These are phyloP conservation scores for Hapsidospora chrysogenum DNA, from an alignment of 495 filamentous ascomycete species.

Conservation along the genomic window DNA sequence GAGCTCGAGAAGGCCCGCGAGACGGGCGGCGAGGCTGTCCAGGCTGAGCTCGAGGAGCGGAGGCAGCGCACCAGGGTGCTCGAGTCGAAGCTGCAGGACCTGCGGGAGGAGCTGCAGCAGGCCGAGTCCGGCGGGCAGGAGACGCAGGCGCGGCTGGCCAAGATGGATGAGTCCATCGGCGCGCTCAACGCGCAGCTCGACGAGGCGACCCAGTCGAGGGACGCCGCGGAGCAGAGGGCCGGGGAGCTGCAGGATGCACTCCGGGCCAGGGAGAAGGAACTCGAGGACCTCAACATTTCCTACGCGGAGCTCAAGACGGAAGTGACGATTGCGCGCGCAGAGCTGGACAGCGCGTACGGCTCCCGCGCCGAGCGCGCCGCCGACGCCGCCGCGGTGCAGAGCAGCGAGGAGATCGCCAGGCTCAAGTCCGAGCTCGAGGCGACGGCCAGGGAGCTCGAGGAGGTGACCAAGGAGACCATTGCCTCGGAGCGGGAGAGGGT, in stretches of 20 bases:
- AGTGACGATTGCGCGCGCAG: conserved; percentile 77
- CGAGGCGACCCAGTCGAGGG: conserved; percentile 17
- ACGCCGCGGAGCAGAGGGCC: conserved; percentile 12
- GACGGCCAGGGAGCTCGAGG: conserved; percentile 73
- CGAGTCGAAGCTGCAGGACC: conserved; percentile 18
- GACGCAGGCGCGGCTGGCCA: not conserved
- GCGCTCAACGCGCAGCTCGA: conserved; percentile 16
- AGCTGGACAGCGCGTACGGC: conserved; percentile 89
- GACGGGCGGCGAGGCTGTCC: not conserved
- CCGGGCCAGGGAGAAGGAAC: conserved; percentile 42
- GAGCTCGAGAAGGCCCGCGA: conserved; percentile 25
- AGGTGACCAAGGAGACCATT: conserved; percentile 70
- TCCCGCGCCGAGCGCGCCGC: conserved; percentile 60
- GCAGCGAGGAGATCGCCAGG: conserved; percentile 47
- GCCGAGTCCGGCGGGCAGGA: conserved; percentile 8
- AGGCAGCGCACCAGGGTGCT: conserved; percentile 29
- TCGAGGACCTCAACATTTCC: conserved; percentile 61
- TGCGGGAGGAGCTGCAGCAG: conserved; percentile 24
- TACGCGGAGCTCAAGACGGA: conserved; percentile 80
- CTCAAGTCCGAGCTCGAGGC: conserved; percentile 68
- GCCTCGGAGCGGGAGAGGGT: conserved; percentile 76
- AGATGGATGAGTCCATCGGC: not conserved
- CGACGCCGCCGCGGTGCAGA: conserved; percentile 49
- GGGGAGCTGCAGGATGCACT: conserved; percentile 13
- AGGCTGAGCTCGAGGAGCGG: conserved; percentile 26